These are phyloP conservation scores for Cladosporium sp. DNA, from an alignment of 2,329 filamentous ascomycete genomes.

Conservation along the genomic window DNA sequence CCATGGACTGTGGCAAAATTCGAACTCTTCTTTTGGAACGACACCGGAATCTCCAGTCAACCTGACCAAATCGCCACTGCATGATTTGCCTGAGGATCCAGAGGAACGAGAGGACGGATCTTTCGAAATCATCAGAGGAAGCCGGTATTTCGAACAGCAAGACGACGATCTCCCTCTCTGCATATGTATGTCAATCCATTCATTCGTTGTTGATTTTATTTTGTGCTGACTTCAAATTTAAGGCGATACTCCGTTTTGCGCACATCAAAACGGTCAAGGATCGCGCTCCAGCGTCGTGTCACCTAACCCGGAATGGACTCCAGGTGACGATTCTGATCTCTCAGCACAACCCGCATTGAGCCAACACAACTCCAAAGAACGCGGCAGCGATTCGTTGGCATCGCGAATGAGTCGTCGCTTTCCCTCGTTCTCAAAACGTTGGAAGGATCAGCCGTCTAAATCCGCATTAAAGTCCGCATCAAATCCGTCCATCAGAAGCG, in stretches of 20 bases:
- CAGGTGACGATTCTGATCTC: constrained; percentile 52
- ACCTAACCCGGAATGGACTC: constrained; percentile 25
- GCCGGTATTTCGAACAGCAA: not conserved
- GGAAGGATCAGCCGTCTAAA: constrained; percentile 42
- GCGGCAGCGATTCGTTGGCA: constrained; percentile 18
- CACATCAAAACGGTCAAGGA: constrained; percentile 38
- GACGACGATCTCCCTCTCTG: constrained; percentile 55
- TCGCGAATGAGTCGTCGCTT: constrained; percentile 18
- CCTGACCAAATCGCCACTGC: constrained; percentile 62
- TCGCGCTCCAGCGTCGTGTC: constrained; percentile 1
- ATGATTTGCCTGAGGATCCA: constrained; percentile 81
- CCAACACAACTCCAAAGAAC: constrained; percentile 48
- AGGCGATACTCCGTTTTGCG: constrained; percentile 60
- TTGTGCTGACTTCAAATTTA: constrained; percentile 12
- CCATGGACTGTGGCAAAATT: constrained; percentile 66
- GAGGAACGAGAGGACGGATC: constrained; percentile 62
- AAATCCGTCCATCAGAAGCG: constrained; percentile 28
- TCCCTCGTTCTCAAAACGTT: constrained; percentile 51
- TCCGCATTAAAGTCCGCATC: constrained; percentile 23
- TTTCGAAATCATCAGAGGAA: constrained; percentile 33
- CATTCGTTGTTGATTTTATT: not conserved
- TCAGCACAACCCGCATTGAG: constrained; percentile 46
- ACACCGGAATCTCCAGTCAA: constrained; percentile 55
- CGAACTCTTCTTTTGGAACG: constrained; percentile 71
- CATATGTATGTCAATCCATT: constrained; percentile 65